Evolutionary conservation across 208 protist species (phyloP).

Genomic region (Leishmania lainsoni): DNA sequence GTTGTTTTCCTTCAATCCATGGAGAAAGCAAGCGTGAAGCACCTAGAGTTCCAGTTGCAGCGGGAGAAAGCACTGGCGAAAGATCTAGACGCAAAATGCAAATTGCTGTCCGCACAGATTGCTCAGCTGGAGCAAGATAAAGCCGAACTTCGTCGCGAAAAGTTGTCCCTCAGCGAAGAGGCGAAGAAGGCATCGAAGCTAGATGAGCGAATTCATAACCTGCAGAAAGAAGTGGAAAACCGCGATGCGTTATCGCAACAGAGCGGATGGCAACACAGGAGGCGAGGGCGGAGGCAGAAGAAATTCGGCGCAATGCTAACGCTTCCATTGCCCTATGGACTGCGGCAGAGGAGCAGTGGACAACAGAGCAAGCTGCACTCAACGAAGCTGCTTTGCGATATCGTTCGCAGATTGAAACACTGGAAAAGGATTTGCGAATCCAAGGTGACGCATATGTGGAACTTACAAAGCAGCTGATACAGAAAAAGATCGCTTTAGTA

Average conservation of each 20-base stretch:
- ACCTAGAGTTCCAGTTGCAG: conserved; percentile 82
- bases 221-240: conserved; percentile 68
- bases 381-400: conserved; percentile 42
- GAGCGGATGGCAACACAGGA: conserved; percentile 43
- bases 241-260: conserved; percentile 53
- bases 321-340: conserved; percentile 76
- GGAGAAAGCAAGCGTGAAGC: conserved; percentile 58
- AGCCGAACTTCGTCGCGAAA: conserved; percentile 77
- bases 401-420: conserved; percentile 10
- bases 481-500: conserved; percentile 40
- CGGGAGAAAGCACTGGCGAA: conserved; percentile 64
- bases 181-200: conserved; percentile 61
- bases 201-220: conserved; percentile 63
- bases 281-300: conserved; percentile 59
- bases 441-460: conserved; percentile 17
- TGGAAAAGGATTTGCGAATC: conserved; percentile 24
- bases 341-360: conserved; percentile 78
- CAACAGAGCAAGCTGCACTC: conserved; percentile 54
- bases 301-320: conserved; percentile 68
- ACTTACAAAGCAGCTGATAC: conserved; percentile 33
- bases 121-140: conserved; percentile 84
- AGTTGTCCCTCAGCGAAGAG: conserved; percentile 62
- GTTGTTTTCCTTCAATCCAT: not conserved
- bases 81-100: conserved; percentile 75
- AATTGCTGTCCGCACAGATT: conserved; percentile 63